These are phyloP conservation scores for Sophora flavescens DNA, from an alignment of 306 rosid genomes.

Conservation along the genomic window DNA sequence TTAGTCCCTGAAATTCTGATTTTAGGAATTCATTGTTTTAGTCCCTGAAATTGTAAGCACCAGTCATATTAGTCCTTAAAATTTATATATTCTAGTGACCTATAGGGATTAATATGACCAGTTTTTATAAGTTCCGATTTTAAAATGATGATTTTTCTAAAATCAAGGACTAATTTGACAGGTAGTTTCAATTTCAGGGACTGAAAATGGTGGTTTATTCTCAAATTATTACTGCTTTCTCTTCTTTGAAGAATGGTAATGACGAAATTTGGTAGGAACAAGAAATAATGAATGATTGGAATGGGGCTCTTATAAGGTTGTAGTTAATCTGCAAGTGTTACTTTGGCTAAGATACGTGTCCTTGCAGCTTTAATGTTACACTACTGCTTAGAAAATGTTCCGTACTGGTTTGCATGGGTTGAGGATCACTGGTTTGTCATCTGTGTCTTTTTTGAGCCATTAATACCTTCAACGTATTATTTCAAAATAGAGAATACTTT, in stretches of 20 bases:
- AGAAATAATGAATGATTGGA: not conserved
- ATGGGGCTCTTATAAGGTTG: not conserved
- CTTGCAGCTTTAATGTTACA: constrained; percentile 6
- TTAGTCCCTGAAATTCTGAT: too few species aligned
- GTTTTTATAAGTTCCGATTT: too few species aligned
- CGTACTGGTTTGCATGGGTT: constrained; percentile 5
- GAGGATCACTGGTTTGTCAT: constrained; percentile 18
- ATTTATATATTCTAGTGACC: too few species aligned
- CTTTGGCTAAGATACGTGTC: constrained; percentile 3
- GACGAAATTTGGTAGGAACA: not conserved
- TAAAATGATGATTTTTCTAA: too few species aligned
- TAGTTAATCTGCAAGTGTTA: not conserved
- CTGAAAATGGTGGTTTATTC: too few species aligned
- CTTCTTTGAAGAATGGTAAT: not conserved
- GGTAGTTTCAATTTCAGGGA: too few species aligned
- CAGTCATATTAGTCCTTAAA: too few species aligned
- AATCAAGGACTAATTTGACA: too few species aligned
- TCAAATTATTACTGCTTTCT: not conserved
- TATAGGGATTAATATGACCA: too few species aligned
- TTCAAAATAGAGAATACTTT: not conserved
- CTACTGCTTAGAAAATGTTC: not conserved
- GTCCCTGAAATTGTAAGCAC: too few species aligned
- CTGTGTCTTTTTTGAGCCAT: constrained; percentile 1
- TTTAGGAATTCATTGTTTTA: too few species aligned
- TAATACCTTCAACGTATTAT: constrained; percentile 3